These are phyloP conservation scores for Cryptococcus sp. DNA, from an alignment of 1,284 basidiomycete species.

Conservation along the genomic window DNA sequence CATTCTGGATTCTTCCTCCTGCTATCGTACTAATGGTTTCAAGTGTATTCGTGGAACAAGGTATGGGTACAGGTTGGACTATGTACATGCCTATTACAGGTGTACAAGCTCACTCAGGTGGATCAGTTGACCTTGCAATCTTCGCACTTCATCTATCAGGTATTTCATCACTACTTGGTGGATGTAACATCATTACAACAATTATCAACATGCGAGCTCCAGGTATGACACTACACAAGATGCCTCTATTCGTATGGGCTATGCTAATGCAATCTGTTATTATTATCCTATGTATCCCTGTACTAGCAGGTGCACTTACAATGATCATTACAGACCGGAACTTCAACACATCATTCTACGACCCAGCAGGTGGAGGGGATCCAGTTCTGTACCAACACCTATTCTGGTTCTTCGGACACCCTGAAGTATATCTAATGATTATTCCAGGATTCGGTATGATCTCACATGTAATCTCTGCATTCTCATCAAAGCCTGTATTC, in stretches of 20 bases:
- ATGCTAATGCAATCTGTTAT: slow-evolving; percentile 31
- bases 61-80: slow-evolving; percentile 28
- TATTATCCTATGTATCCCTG: slow-evolving; percentile 14
- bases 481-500: slow-evolving; percentile 8
- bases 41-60: slow-evolving; percentile 30
- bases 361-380: slow-evolving; percentile 14
- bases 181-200: slow-evolving; percentile 41
- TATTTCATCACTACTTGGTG: slow-evolving; percentile 39
- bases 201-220: slow-evolving; percentile 43
- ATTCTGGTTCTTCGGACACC: slow-evolving; percentile 18
- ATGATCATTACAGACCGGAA: slow-evolving; percentile 14
- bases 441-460: slow-evolving; percentile 21
- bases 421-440: slow-evolving; percentile 20
- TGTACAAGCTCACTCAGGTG: slow-evolving; percentile 44
- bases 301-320: slow-evolving; percentile 14
- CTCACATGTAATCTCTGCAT: slow-evolving; percentile 13
- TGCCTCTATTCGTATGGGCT: slow-evolving; percentile 40
- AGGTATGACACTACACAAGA: slow-evolving; percentile 40
- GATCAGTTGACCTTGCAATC: slow-evolving; percentile 41
- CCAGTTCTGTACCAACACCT: slow-evolving; percentile 13
- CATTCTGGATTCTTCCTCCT: slow-evolving; percentile 36
- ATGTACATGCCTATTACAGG: slow-evolving; percentile 39
- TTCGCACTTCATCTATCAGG: slow-evolving; percentile 39
- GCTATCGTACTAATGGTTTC: slow-evolving; percentile 31
- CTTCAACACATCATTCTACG: slow-evolving; percentile 13